Conservation (phyloP, 352 stramenopile genomes). For the Phytophthora tentaculata region DNA sequence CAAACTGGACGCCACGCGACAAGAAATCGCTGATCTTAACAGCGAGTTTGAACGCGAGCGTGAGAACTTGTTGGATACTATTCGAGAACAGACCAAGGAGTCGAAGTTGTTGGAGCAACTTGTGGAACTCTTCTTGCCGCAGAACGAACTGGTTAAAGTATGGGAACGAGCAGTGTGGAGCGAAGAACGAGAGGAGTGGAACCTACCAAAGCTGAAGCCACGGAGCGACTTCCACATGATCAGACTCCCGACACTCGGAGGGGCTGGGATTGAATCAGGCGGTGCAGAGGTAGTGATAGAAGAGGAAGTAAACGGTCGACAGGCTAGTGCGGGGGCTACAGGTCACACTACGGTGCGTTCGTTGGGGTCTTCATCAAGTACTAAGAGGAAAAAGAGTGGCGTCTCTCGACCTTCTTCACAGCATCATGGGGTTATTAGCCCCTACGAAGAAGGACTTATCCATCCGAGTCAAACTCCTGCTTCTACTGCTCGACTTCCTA, state of each 20-base stretch:
- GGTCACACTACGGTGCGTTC: constrained; percentile 38
- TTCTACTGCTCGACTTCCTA: constrained; percentile 38
- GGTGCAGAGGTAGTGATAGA: constrained; percentile 67
- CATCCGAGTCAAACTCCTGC: constrained; percentile 12
- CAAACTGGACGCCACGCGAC: constrained; percentile 77
- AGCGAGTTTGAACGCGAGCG: constrained; percentile 88
- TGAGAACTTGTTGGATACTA: constrained; percentile 85
- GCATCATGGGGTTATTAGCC: not conserved
- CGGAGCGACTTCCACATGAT: constrained; percentile 85
- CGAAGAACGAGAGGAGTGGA: constrained; percentile 85
- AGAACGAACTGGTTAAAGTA: constrained; percentile 89
- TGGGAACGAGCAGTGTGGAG: constrained; percentile 88
- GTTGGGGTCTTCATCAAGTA: constrained; percentile 40
- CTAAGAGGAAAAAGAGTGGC: constrained; percentile 38
- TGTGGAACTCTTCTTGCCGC: constrained; percentile 82
- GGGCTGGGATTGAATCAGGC: constrained; percentile 47
- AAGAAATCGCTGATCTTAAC: constrained; percentile 86
- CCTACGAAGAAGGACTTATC: not conserved
- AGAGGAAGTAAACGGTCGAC: constrained; percentile 46
- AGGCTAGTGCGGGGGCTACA: constrained; percentile 33
- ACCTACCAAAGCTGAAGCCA: constrained; percentile 74
- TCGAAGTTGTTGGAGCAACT: constrained; percentile 89
- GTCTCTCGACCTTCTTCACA: constrained; percentile 21
- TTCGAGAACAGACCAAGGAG: constrained; percentile 91
- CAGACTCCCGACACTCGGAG: constrained; percentile 59